Percentiles rank a stretch among this genome's conserved stretches.
Conservation (phyloP, 345 rosid genomes). For the Citrus cavaleriei region DNA sequence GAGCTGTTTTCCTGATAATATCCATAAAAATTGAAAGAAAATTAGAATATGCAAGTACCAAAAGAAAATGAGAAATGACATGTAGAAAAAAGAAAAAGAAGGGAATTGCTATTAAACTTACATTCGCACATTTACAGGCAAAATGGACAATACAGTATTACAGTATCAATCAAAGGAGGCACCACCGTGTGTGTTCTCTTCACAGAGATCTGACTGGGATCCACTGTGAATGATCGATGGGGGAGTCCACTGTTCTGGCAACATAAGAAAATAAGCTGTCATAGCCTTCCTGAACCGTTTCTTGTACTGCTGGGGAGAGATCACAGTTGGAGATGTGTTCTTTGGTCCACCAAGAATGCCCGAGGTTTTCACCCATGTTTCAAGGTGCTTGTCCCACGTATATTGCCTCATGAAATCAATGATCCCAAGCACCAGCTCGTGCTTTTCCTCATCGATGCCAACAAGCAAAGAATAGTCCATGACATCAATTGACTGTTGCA, state of each 20-base stretch:
- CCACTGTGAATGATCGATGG: slow-evolving; percentile 34
- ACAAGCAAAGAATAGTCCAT: slow-evolving; percentile 95
- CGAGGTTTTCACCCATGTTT: slow-evolving; percentile 86
- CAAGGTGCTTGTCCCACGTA: slow-evolving; percentile 98
- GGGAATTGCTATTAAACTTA: slow-evolving; percentile 1
- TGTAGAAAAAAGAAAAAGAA: background rate
- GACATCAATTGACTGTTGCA: slow-evolving; percentile 73
- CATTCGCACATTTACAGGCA: slow-evolving; percentile 16
- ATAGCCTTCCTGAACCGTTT: slow-evolving; percentile 92
- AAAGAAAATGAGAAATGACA: background rate
- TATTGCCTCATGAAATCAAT: slow-evolving; percentile 98
- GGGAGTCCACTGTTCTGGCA: slow-evolving; percentile 91
- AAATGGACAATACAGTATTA: background rate
- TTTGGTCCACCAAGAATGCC: slow-evolving; percentile 78
- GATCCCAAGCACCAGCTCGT: slow-evolving; percentile 79
- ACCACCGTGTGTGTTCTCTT: slow-evolving; percentile 29
- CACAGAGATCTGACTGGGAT: slow-evolving; percentile 45
- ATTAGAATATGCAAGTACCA: background rate
- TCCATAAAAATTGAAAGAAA: background rate
- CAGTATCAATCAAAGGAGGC: slow-evolving; percentile 21
- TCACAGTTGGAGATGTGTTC: slow-evolving; percentile 75
- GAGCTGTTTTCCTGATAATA: slow-evolving; percentile 5
- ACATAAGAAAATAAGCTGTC: slow-evolving; percentile 90
- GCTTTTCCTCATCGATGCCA: slow-evolving; percentile 79
- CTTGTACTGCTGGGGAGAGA: slow-evolving; percentile 91